A percentile compares a stretch with the other conserved stretches of the same genome.
Conservation (phyloP, 768 basidiomycete species). For the Pholiota molesta region DNA sequence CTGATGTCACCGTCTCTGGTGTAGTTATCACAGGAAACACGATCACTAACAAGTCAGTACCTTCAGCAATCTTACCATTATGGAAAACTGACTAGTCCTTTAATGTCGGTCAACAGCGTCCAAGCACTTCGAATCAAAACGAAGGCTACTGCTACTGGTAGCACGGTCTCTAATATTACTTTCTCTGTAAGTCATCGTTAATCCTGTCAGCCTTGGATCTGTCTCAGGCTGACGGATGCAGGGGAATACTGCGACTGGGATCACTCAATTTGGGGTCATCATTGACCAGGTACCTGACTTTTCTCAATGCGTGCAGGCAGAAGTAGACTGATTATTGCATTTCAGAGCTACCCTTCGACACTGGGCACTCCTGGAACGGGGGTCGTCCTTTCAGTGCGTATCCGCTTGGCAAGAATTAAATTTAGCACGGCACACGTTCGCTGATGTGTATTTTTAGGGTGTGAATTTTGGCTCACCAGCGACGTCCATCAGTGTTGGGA, state of each 20-base stretch:
- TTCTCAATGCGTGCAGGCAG: neutral
- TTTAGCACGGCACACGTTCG: too few relatives aligned
- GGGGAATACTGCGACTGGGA: constrained; percentile 56
- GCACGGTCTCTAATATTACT: constrained; percentile 50
- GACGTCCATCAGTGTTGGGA: constrained; percentile 45
- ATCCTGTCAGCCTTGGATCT: neutral
- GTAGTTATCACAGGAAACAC: constrained; percentile 50
- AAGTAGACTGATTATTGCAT: neutral
- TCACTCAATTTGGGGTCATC: constrained; percentile 55
- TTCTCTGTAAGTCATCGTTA: constrained; percentile 40
- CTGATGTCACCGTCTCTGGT: constrained; percentile 45
- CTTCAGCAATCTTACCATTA: neutral
- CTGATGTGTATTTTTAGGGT: constrained; percentile 32
- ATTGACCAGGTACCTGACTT: constrained; percentile 52
- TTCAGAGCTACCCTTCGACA: constrained; percentile 57
- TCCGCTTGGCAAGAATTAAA: neutral
- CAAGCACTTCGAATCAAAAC: constrained; percentile 61
- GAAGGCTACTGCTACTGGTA: constrained; percentile 42
- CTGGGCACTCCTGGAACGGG: constrained; percentile 59
- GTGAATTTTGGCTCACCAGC: constrained; percentile 48
- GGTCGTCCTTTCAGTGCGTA: constrained; percentile 53
- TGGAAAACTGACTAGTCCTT: neutral
- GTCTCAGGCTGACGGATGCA: constrained; percentile 16
- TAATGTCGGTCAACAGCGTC: constrained; percentile 33
- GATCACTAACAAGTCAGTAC: constrained; percentile 51